Conservation (phyloP, 441 rosid genomes). For the Rhodomyrtus psidioides region DNA sequence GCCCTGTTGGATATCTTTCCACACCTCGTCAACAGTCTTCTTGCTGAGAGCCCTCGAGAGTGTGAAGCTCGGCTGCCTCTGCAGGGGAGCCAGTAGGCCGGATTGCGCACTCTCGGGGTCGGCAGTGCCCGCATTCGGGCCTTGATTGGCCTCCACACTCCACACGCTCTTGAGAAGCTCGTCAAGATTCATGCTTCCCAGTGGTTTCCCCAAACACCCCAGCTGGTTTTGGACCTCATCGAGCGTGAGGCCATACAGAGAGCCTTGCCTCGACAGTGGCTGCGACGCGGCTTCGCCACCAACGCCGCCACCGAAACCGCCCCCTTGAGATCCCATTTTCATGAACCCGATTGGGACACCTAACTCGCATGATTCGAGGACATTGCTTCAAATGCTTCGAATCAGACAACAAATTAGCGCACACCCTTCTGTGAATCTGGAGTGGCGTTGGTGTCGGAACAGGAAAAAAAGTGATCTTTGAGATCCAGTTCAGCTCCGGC, state of each 20-base stretch:
- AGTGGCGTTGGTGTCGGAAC: not conserved
- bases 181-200: conserved; percentile 5
- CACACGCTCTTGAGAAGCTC: conserved; percentile 2
- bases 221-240: conserved; percentile 1
- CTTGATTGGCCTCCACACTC: not conserved
- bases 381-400: not conserved
- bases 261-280: not conserved
- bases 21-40: conserved; percentile 17
- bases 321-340: conserved; percentile 2
- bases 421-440: not conserved
- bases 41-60: conserved; percentile 7
- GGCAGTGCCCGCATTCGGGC: not conserved
- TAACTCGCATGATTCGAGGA: not conserved
- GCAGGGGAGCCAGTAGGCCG: not conserved
- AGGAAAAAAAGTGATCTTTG: not conserved
- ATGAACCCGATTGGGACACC: not conserved
- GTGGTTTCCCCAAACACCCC: not conserved
- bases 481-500: not conserved
- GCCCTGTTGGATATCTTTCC: conserved; percentile 9
- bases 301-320: not conserved
- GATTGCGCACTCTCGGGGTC: not conserved
- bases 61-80: conserved; percentile 5
- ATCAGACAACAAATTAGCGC: not conserved
- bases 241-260: conserved; percentile 2
- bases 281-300: not conserved